Percentiles rank a stretch among this genome's conserved stretches.
These are phyloP conservation scores for Cyclotella sp. DNA, from an alignment of 108 stramenopile species.

Conservation along the genomic window DNA sequence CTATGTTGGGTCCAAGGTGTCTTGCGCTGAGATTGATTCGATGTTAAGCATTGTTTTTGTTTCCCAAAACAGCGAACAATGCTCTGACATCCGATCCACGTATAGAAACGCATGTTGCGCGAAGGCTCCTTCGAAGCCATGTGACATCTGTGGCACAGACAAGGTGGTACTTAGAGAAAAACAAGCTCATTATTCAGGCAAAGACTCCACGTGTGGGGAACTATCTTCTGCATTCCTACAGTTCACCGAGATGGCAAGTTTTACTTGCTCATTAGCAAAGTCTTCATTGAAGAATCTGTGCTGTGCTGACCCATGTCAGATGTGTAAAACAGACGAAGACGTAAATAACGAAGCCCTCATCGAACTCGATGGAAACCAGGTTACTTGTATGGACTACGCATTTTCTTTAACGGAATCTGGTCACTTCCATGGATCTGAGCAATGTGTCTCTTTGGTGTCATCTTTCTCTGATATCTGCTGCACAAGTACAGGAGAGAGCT, in stretches of 20 bases:
- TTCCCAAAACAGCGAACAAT: conserved; percentile 34
- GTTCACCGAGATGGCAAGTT: conserved; percentile 33
- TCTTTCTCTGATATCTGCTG: conserved; percentile 28
- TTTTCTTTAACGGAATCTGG: conserved; percentile 18
- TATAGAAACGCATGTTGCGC: conserved; percentile 32
- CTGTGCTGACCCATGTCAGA: conserved; percentile 31
- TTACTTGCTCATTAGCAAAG: conserved; percentile 50
- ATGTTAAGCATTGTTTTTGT: conserved; percentile 36
- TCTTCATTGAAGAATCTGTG: conserved; percentile 39
- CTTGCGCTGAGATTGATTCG: conserved; percentile 36
- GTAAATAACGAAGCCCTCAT: conserved; percentile 19
- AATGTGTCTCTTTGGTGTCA: conserved; percentile 18
- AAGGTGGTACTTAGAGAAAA: conserved; percentile 23
- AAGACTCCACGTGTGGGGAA: conserved; percentile 33
- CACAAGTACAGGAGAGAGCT: conserved; percentile 7
- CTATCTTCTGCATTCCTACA: conserved; percentile 36
- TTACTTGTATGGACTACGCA: conserved; percentile 31
- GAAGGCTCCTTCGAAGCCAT: conserved; percentile 25
- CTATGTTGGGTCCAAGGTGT: conserved; percentile 26
- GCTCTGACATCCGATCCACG: conserved; percentile 24
- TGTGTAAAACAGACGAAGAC: conserved; percentile 19
- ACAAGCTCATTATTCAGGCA: conserved; percentile 34
- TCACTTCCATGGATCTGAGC: conserved; percentile 17
- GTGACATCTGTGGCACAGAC: conserved; percentile 40
- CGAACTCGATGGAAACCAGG: conserved; percentile 31